Percentiles rank a stretch among this genome's conserved stretches.
These are phyloP conservation scores for Thalassiosira livingstoniorum DNA, from an alignment of 352 stramenopile species.

Conservation along the genomic window DNA sequence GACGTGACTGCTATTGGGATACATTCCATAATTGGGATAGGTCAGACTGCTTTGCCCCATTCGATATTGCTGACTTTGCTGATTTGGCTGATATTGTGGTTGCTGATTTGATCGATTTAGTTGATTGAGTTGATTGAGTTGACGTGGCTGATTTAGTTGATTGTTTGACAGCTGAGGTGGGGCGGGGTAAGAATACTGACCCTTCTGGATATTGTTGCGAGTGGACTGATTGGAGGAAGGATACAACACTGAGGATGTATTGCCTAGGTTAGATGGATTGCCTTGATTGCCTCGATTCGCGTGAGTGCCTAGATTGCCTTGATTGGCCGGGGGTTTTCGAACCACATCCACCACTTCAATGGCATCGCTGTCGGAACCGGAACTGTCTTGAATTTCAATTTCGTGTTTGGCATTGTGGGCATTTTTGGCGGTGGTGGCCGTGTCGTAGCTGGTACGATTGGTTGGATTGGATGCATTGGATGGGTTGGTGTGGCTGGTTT, in stretches of 20 bases:
- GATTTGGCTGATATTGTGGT: not conserved
- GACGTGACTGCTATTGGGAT: not conserved
- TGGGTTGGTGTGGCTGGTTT: no score
- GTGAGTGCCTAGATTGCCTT: not conserved
- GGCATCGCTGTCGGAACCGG: conserved; percentile 16
- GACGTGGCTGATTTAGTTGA: not conserved
- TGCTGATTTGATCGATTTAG: not conserved
- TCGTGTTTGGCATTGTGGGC: not conserved
- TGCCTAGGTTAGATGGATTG: not conserved
- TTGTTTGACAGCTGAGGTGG: conserved; percentile 10
- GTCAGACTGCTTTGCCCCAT: not conserved
- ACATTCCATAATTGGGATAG: not conserved
- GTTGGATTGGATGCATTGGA: not conserved
- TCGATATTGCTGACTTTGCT: not conserved
- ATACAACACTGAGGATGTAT: not conserved
- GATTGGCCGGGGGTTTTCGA: not conserved
- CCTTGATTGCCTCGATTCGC: not conserved
- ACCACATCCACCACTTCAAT: conserved; percentile 12
- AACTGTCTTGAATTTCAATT: not conserved
- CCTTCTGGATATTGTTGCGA: not conserved
- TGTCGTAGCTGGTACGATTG: not conserved
- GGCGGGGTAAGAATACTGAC: not conserved
- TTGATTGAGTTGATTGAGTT: not conserved
- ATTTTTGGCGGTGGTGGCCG: not conserved
- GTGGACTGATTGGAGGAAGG: not conserved